phyloP scores from a whole-genome alignment of 2,329 filamentous ascomycete genomes.

The Colletotrichum spaethianum region DNA sequence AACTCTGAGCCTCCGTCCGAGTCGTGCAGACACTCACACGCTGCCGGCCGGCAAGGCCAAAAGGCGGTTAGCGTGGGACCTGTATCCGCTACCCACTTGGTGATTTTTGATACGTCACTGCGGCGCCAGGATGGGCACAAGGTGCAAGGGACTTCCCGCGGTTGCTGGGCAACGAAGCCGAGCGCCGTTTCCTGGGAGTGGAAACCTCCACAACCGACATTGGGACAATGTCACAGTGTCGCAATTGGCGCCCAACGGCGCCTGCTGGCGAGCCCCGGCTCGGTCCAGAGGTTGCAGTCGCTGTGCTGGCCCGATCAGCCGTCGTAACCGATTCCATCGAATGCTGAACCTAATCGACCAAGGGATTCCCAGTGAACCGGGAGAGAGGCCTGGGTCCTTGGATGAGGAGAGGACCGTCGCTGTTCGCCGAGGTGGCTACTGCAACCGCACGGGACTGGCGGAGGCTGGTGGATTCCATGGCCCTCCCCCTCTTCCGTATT shows the following conservation, averaged over 20 bases:
- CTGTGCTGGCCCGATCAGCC: conserved; percentile 15
- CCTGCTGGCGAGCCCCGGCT: neutral
- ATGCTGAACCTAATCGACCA: neutral
- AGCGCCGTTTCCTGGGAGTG: conserved; percentile 1
- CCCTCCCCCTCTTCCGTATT: neutral
- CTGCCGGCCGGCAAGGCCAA: conserved; percentile 15
- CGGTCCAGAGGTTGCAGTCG: neutral
- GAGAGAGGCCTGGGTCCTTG: neutral
- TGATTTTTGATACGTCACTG: conserved; percentile 40
- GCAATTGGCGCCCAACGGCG: conserved; percentile 26
- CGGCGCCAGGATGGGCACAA: conserved; percentile 15
- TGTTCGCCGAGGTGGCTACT: neutral
- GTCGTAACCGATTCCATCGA: neutral
- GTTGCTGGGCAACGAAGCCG: conserved; percentile 40
- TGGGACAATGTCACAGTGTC: conserved; percentile 2
- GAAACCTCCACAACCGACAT: conserved; percentile 15
- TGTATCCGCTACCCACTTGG: conserved; percentile 5
- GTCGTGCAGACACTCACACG: neutral
- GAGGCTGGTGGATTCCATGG: conserved; percentile 3
- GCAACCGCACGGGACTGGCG: neutral
- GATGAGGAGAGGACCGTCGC: neutral
- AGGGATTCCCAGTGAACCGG: conserved; percentile 3
- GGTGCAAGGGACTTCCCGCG: conserved; percentile 37
- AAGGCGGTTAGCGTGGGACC: neutral
- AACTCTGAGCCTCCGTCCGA: neutral